Conservation (phyloP, 2,329 filamentous ascomycete species). For the Juglanconis oblonga region DNA sequence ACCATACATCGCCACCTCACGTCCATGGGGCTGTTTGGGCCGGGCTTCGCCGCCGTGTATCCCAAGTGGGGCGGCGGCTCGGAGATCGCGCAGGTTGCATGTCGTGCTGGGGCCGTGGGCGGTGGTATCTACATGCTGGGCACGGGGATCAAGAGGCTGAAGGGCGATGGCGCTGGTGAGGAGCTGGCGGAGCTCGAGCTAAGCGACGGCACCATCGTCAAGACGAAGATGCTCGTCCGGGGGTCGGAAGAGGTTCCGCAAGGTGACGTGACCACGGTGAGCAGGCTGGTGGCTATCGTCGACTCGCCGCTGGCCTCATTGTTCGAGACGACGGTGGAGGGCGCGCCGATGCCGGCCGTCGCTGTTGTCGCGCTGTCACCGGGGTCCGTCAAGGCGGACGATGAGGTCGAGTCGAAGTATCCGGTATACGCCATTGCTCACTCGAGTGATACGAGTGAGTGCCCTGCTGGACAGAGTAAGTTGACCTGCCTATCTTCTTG, state of each 20-base stretch:
- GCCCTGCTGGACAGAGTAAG: constrained; percentile 87
- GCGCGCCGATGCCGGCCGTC: constrained; percentile 71
- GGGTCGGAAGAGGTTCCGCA: constrained; percentile 31
- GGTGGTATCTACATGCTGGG: constrained; percentile 87
- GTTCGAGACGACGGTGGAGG: constrained; percentile 71
- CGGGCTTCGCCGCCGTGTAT: constrained; percentile 84
- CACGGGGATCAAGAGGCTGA: constrained; percentile 54
- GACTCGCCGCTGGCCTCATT: constrained; percentile 62
- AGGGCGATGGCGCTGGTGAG: constrained; percentile 15
- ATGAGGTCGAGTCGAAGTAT: constrained; percentile 33
- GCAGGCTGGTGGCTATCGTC: constrained; percentile 66
- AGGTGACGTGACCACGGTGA: constrained; percentile 35
- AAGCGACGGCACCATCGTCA: constrained; percentile 56
- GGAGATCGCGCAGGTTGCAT: constrained; percentile 88
- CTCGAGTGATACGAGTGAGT: constrained; percentile 90
- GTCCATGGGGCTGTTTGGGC: constrained; percentile 84
- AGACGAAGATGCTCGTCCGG: constrained; percentile 51
- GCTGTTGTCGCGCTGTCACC: constrained; percentile 66
- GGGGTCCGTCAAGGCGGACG: constrained; percentile 37
- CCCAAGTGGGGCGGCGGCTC: constrained; percentile 90
- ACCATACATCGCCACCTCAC: constrained; percentile 75
- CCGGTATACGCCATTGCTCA: constrained; percentile 67
- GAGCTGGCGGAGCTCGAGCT: constrained; percentile 34
- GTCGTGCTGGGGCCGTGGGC: constrained; percentile 85
- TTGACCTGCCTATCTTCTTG: constrained; percentile 29